Base-by-base conservation (phyloP, 2,329 filamentous ascomycete species). In the Colletotrichum paranaense region DNA sequence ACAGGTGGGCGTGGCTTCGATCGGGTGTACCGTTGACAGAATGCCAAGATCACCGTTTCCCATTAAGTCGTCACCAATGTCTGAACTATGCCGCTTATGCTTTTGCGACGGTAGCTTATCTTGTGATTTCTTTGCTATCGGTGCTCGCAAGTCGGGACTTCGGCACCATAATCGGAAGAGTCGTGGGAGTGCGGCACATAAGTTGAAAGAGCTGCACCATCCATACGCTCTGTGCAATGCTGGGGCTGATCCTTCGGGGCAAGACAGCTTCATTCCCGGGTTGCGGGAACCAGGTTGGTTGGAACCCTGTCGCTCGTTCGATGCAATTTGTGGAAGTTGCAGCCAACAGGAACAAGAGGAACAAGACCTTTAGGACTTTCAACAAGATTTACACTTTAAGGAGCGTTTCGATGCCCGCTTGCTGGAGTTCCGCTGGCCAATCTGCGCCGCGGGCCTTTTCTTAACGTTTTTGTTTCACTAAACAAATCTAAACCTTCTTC, bases 101-200 rank as follows among this genome's bases (percentile, higher is more conserved):
- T 65, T 73, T 32, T 4, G 4, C 11, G 32, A 63, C 22, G 52
- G 42, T 49, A 71, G 68, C 60, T 65, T 56, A 70, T 66, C 71
- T 56, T 5, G 38, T 12, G 42, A 38, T 70, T 55, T 46, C 22
- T 57, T 38, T 35, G 19, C 26, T 62, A 68, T 72, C 68, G 58
- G 52, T 28, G 35, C n/a, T 24, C n/a, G 19, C 38, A 32, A 32
- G 6, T 30, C 32, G 60, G 62, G 12, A 53, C 2, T 16, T 38
- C n/a, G 22, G 32, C 35, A 57, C 55, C 19, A 12, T 59, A 12
- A 35, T 42, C 11, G 42, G 5, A 55, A 49, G 53, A 64, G 22
- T 11, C n/a, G 49, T 42, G 8, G 19, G 30, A 69, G 53, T 52
- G 24, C 46, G 67, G 32, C 9, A 38, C 46, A 22, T 26, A 38